Base-by-base conservation (phyloP, 2,329 filamentous ascomycete species). In the Aspergillus novofumigatus region DNA sequence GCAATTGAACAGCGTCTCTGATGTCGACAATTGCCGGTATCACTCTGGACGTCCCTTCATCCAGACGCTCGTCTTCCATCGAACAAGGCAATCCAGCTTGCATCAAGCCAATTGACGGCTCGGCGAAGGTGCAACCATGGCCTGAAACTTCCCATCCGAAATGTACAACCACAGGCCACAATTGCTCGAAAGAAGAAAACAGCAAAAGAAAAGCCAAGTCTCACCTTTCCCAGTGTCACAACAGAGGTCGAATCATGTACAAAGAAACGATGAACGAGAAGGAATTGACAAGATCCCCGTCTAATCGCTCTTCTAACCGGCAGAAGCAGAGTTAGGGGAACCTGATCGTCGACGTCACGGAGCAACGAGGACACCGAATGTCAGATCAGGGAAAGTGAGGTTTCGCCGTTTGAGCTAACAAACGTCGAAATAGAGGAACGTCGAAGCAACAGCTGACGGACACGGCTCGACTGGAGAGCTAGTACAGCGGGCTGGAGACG, bases 371-470 rank as follows among this genome's bases (percentile, higher is more conserved):
- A 67, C 65, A 68, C 67, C 67, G 71, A 58, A 57, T 62, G 68
- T 55, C 54, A 68, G 66, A 63, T 62, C 56, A 52, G 52, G 60
- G 63, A 62, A 62, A 49, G 59, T 58, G 53, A 56, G 62, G 55
- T 51, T 57, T 71, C 68, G 69, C 65, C 71, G 70, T 72, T 72
- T 72, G 67, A 73, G 69, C 63, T 72, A 72, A 72, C 71, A 73
- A 72, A 73, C 72, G 72, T 71, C 71, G 70, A 71, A 59, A 57
- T 60, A 60, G 63, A 61, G 63, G 61, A 62, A 65, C 63, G 70
- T 74, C 72, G 66, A 70, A 68, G 64, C 62, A 67, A 65, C 63
- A 68, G 68, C 69, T 69, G 69, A 68, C 66, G 65, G 69, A 72
- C 68, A 72, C 71, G 69, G 69, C 67, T 74, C 65, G 69, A 74